Percentiles rank a stretch among this genome's conserved stretches.
These are phyloP conservation scores for Geranium incanum DNA, from an alignment of 441 rosid species.

Conservation along the genomic window DNA sequence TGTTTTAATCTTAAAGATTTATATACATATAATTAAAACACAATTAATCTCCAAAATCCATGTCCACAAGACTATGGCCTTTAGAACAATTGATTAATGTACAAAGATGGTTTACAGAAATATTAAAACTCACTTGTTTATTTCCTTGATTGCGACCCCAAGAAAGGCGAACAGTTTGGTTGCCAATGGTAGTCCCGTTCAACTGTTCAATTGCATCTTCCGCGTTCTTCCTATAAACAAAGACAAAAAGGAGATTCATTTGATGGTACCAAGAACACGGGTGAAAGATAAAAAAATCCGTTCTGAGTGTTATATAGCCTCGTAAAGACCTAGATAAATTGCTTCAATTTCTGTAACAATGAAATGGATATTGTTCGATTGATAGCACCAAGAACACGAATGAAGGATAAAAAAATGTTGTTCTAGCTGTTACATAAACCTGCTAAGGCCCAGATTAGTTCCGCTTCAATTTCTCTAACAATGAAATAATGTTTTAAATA, in stretches of 20 bases:
- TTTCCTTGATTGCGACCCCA: conserved; percentile 86
- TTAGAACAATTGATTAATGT: too few species aligned
- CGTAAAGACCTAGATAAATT: background rate
- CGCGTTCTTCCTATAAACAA: conserved; percentile 59
- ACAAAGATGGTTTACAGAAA: too few species aligned
- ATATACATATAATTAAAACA: too few species aligned
- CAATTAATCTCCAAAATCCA: too few species aligned
- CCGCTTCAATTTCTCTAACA: too few species aligned
- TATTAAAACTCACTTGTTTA: conserved; percentile 52
- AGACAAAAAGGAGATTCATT: background rate
- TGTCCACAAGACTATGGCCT: too few species aligned
- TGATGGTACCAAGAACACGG: background rate
- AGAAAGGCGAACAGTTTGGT: conserved; percentile 83
- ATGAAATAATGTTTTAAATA: too few species aligned
- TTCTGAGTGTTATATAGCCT: background rate
- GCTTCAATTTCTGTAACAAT: background rate
- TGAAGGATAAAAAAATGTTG: too few species aligned
- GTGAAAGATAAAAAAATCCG: background rate
- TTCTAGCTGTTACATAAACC: too few species aligned
- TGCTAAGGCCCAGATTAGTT: too few species aligned
- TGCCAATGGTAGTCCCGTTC: conserved; percentile 74
- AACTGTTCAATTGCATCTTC: conserved; percentile 71
- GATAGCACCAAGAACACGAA: too few species aligned
- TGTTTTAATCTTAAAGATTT: too few species aligned
- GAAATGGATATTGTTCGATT: background rate